Evolutionary conservation across 2,329 filamentous ascomycete genomes (phyloP).

Genomic region (Colletotrichum sp.): DNA sequence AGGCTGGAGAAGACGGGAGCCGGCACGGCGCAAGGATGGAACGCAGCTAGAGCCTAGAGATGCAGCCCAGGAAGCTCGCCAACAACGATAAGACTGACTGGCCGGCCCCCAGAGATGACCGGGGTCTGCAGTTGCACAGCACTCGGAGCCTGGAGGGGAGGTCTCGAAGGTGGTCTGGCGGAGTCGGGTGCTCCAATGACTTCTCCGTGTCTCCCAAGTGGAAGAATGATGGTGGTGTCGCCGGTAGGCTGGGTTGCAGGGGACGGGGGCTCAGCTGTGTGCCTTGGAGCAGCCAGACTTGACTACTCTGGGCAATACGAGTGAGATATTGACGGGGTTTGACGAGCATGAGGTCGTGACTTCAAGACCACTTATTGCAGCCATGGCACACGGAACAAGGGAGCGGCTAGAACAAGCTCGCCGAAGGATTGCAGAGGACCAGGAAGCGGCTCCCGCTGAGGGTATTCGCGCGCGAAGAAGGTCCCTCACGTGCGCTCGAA

Average conservation of each 20-base stretch:
- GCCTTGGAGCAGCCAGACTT: neutral
- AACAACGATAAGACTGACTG: neutral
- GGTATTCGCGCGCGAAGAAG: neutral
- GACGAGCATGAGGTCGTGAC: neutral
- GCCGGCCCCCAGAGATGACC: neutral
- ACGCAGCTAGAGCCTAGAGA: neutral
- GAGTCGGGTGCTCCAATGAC: neutral
- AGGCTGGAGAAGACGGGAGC: neutral
- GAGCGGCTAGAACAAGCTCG: neutral
- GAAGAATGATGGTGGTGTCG: slow-evolving; percentile 1
- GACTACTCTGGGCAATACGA: neutral
- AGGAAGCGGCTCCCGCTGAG: neutral
- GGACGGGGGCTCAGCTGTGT: slow-evolving; percentile 12
- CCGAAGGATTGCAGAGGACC: neutral
- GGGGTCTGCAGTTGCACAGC: neutral
- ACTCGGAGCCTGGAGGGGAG: slow-evolving; percentile 6
- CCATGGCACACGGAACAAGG: neutral
- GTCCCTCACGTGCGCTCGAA: neutral
- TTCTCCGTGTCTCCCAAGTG: neutral
- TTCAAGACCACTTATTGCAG: neutral
- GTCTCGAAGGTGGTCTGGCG: slow-evolving; percentile 14
- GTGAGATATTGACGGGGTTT: neutral
- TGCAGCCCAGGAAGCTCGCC: neutral
- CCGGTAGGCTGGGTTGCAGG: slow-evolving; percentile 3
- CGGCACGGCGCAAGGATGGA: slow-evolving; percentile 13